Percentiles rank a stretch among this genome's conserved stretches.
Conservation (phyloP, 176 grass and related monocot species). For the Hyparrhenia diplandra region DNA sequence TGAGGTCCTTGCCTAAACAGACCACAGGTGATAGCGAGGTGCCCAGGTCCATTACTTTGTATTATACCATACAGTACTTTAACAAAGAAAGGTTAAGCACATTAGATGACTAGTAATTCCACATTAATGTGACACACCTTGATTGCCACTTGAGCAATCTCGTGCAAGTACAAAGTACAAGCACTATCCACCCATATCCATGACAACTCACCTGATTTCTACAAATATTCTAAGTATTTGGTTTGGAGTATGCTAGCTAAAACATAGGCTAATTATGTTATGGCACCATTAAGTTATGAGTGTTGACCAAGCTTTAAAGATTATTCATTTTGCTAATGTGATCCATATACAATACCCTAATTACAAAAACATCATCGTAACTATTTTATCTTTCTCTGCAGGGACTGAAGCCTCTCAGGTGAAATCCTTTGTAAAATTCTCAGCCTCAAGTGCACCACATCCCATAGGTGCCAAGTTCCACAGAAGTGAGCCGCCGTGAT, state of each 20-base stretch:
- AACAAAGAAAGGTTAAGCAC: not conserved
- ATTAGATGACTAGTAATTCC: not conserved
- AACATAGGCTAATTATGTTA: not conserved
- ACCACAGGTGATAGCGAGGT: not conserved
- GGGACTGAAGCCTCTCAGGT: conserved; percentile 62
- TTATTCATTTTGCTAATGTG: not conserved
- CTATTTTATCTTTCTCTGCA: conserved; percentile 17
- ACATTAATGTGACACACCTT: too few relatives aligned
- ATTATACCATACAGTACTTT: not conserved
- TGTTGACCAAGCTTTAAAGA: not conserved
- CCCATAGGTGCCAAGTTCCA: not conserved
- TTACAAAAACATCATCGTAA: not conserved
- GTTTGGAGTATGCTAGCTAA: not conserved
- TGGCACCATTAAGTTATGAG: not conserved
- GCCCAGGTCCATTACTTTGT: not conserved
- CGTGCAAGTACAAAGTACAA: not conserved
- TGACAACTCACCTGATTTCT: not conserved
- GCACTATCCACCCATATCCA: not conserved
- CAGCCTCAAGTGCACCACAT: conserved; percentile 3
- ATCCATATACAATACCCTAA: not conserved
- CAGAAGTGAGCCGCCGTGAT: not conserved
- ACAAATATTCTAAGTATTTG: not conserved
- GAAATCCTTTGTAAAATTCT: conserved; percentile 27
- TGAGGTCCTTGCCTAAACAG: not conserved
- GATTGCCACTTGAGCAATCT: too few relatives aligned